A percentile compares a stretch with the other conserved stretches of the same genome.
Evolutionary conservation across 2,329 filamentous ascomycete species (phyloP).

Genomic region (Fusarium xylarioides): DNA sequence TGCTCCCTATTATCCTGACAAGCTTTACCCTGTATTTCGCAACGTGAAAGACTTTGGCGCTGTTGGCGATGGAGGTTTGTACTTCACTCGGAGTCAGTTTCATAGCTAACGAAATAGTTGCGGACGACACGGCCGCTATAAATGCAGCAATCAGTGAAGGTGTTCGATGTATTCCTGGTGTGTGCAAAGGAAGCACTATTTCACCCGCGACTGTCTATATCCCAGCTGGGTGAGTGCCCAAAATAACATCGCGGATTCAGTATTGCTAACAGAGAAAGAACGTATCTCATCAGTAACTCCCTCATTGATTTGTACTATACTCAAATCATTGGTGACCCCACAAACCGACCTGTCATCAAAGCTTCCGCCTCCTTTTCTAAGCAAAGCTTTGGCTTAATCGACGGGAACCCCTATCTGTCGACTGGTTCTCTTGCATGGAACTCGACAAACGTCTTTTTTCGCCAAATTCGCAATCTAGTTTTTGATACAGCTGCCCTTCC

Average conservation of each 20-base stretch:
- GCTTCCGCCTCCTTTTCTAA: conserved; percentile 59
- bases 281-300: conserved; percentile 75
- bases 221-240: conserved; percentile 46
- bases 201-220: conserved; percentile 51
- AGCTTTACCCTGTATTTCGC: conserved; percentile 43
- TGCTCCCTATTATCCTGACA: conserved; percentile 44
- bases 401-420: conserved; percentile 57
- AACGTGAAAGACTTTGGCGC: conserved; percentile 46
- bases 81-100: background rate
- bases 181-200: conserved; percentile 46
- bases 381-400: conserved; percentile 55
- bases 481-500: conserved; percentile 63
- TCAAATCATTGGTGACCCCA: conserved; percentile 77
- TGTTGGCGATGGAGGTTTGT: conserved; percentile 43
- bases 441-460: conserved; percentile 68
- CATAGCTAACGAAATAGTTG: conserved; percentile 22
- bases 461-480: conserved; percentile 66
- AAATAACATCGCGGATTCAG: conserved; percentile 23
- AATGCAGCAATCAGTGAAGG: conserved; percentile 42
- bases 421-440: conserved; percentile 55
- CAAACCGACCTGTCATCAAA: conserved; percentile 63
- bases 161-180: conserved; percentile 35
- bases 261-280: conserved; percentile 48
- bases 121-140: conserved; percentile 43
- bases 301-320: conserved; percentile 83